These are phyloP conservation scores for Xanthoconium separans DNA, from an alignment of 1,284 basidiomycete species.

Conservation along the genomic window DNA sequence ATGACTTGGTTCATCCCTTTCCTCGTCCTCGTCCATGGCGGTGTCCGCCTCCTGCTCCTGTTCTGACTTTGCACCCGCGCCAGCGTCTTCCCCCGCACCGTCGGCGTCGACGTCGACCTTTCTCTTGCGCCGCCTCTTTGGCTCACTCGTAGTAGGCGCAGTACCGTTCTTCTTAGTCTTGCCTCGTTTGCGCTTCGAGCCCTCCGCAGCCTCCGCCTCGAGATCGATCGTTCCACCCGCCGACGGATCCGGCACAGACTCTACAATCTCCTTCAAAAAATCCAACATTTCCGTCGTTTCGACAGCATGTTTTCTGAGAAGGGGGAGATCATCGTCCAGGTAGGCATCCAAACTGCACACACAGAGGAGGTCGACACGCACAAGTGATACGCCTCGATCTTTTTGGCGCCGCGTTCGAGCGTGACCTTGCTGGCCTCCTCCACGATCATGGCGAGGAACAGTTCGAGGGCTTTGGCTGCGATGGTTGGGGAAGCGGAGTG, in stretches of 20 bases:
- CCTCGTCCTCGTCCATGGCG: conserved; percentile 38
- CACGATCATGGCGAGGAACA: conserved; percentile 89
- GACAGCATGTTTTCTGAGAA: conserved; percentile 85
- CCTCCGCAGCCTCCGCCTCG: conserved; percentile 57
- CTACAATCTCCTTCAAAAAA: conserved; percentile 95
- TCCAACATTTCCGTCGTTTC: conserved; percentile 89
- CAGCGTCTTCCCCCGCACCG: conserved; percentile 28
- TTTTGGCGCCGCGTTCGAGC: conserved; percentile 77
- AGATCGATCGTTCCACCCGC: conserved; percentile 75
- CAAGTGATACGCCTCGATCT: conserved; percentile 95
- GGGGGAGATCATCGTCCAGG: too few relatives aligned
- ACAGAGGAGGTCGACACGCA: conserved; percentile 43
- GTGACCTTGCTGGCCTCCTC: conserved; percentile 86
- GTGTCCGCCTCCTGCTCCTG: conserved; percentile 28
- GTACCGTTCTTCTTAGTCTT: conserved; percentile 50
- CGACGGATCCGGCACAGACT: conserved; percentile 85
- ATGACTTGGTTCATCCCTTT: conserved; percentile 29
- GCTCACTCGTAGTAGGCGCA: conserved; percentile 29
- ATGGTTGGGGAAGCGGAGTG: background rate
- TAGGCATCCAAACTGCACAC: background rate
- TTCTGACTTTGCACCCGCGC: conserved; percentile 26
- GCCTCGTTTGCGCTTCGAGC: conserved; percentile 52
- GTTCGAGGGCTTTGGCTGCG: conserved; percentile 92
- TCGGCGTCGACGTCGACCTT: conserved; percentile 38
- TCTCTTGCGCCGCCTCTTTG: conserved; percentile 40